Conservation (phyloP, 495 filamentous ascomycete genomes). For the Aspergillus funiculosus region DNA sequence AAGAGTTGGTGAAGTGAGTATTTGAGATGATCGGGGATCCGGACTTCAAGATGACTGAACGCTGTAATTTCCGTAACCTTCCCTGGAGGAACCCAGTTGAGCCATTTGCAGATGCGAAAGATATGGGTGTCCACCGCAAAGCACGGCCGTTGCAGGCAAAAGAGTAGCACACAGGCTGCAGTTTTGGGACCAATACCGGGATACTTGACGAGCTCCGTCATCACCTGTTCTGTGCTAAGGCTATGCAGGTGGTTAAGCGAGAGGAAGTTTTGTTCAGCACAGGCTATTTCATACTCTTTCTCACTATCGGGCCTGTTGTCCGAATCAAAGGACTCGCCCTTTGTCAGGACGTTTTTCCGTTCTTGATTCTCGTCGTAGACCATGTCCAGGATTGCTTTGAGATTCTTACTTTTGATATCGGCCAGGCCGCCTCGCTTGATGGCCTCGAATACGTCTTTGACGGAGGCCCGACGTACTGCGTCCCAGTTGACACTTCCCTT, state of each 20-base stretch:
- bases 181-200: slow-evolving; percentile 91
- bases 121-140: slow-evolving; percentile 88
- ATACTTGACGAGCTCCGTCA: slow-evolving; percentile 66
- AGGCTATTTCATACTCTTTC: slow-evolving; percentile 49
- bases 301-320: slow-evolving; percentile 22
- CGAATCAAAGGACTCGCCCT: slow-evolving; percentile 15
- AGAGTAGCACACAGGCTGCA: slow-evolving; percentile 76
- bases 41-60: slow-evolving; percentile 74
- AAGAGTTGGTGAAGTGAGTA: slow-evolving; percentile 85
- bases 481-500: slow-evolving; percentile 86
- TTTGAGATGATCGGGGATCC: slow-evolving; percentile 79
- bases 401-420: slow-evolving; percentile 64
- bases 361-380: slow-evolving; percentile 65
- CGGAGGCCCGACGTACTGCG: slow-evolving; percentile 58
- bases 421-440: slow-evolving; percentile 68
- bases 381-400: slow-evolving; percentile 76
- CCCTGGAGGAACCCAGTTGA: slow-evolving; percentile 67
- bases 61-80: slow-evolving; percentile 62
- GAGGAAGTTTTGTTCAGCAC: slow-evolving; percentile 51
- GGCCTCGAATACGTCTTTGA: slow-evolving; percentile 60
- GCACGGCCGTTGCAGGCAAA: slow-evolving; percentile 69
- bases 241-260: slow-evolving; percentile 74
- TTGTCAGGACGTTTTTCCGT: slow-evolving; percentile 33
- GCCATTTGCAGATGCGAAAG: slow-evolving; percentile 72
- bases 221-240: slow-evolving; percentile 60